Percentiles rank a stretch among this genome's conserved stretches.
phyloP scores from a whole-genome alignment of 2,329 filamentous ascomycete genomes.

The Fusarium verrucosum region DNA sequence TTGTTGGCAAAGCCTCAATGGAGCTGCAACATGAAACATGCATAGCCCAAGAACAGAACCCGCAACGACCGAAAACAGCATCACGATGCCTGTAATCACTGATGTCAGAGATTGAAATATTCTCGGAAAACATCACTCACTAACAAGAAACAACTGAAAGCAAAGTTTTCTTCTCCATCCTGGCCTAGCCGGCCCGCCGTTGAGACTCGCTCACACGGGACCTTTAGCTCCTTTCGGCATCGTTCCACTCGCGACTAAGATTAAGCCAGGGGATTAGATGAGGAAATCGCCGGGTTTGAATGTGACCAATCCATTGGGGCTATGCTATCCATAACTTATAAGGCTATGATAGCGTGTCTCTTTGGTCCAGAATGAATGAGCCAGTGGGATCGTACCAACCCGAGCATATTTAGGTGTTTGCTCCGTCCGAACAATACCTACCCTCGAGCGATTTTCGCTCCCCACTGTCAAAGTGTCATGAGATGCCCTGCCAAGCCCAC shows the following conservation, averaged over 20 bases:
- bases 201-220: not conserved
- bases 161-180: slow-evolving; percentile 4
- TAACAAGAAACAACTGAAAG: not conserved
- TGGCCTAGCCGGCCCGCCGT: slow-evolving; percentile 13
- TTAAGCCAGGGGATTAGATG: slow-evolving; percentile 19
- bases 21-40: slow-evolving; percentile 14
- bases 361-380: not conserved
- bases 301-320: not conserved
- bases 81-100: not conserved
- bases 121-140: not conserved
- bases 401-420: too few species aligned
- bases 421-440: too few species aligned
- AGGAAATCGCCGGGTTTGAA: slow-evolving; percentile 30
- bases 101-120: slow-evolving; percentile 7
- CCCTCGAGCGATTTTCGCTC: not conserved
- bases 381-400: not conserved
- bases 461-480: not conserved
- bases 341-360: slow-evolving; percentile 11
- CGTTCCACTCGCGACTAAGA: slow-evolving; percentile 23
- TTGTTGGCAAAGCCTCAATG: not conserved
- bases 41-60: not conserved
- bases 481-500: slow-evolving; percentile 1
- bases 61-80: not conserved
- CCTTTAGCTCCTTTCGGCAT: slow-evolving; percentile 18
- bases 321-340: too few species aligned